Conservation (phyloP, 164 flowering plant species). For the Platanus orientalis region DNA sequence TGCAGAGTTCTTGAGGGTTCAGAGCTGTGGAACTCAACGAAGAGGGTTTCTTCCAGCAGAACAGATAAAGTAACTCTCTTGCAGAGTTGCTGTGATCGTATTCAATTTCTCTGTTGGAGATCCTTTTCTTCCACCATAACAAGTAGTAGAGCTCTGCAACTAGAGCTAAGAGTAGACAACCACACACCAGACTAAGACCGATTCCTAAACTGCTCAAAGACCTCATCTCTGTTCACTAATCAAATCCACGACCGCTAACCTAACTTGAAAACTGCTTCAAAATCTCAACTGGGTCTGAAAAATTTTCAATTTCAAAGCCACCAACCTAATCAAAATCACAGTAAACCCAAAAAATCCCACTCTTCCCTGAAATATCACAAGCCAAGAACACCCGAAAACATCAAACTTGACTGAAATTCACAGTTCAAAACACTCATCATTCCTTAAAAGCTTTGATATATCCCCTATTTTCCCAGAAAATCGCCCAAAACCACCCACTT, state of each 20-base stretch:
- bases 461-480: slow-evolving; percentile 14
- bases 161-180: slow-evolving; percentile 67
- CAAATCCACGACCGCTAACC: slow-evolving; percentile 8
- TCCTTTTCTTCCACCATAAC: slow-evolving; percentile 83
- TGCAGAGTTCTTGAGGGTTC: slow-evolving; percentile 37
- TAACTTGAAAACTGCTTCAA: neutral
- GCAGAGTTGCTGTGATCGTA: slow-evolving; percentile 47
- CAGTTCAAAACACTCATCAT: slow-evolving; percentile 3
- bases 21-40: slow-evolving; percentile 40
- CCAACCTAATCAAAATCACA: too few species aligned
- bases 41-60: slow-evolving; percentile 58
- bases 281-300: neutral
- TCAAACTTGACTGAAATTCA: neutral
- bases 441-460: too few species aligned
- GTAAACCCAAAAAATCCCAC: slow-evolving; percentile 1
- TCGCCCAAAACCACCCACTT: slow-evolving; percentile 13
- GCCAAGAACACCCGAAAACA: neutral
- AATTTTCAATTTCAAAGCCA: too few species aligned
- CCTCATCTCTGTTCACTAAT: slow-evolving; percentile 37
- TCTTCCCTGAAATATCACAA: neutral
- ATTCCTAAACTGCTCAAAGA: slow-evolving; percentile 65
- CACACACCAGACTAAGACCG: slow-evolving; percentile 73
- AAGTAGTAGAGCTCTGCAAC: slow-evolving; percentile 77
- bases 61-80: slow-evolving; percentile 52
- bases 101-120: slow-evolving; percentile 36